A percentile compares a stretch with the other conserved stretches of the same genome.
Evolutionary conservation across 2,329 filamentous ascomycete species (phyloP).

Genomic region (Fusarium xyrophilum): DNA sequence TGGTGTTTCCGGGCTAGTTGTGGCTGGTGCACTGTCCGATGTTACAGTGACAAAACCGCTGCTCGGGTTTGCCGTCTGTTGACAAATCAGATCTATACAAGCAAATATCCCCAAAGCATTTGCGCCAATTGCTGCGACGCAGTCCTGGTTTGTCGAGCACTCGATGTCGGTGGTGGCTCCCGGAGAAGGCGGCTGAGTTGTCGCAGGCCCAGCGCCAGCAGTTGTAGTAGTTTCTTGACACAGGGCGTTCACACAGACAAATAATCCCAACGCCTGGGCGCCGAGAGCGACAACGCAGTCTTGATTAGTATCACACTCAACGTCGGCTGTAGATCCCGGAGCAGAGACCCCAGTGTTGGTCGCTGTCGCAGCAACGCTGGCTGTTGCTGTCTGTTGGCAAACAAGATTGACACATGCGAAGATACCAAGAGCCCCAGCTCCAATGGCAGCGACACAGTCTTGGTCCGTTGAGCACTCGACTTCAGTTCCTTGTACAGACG

Average conservation of each 20-base stretch:
- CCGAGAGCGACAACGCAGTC: constrained; percentile 8
- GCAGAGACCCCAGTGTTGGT: neutral
- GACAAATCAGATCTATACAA: constrained; percentile 7
- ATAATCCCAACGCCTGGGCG: neutral
- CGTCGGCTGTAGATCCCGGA: neutral
- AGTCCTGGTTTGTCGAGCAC: constrained; percentile 10
- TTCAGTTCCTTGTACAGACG: neutral
- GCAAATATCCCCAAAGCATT: constrained; percentile 2
- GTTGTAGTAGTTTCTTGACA: neutral
- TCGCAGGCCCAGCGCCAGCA: neutral
- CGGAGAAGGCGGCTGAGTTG: neutral
- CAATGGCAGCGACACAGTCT: constrained; percentile 8
- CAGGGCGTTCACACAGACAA: constrained; percentile 1
- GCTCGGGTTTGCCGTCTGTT: neutral
- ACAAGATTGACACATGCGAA: constrained; percentile 8
- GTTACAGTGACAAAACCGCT: constrained; percentile 11
- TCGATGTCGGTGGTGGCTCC: neutral
- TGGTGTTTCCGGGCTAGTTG: neutral
- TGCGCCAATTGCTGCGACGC: neutral
- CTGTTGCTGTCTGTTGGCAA: constrained; percentile 1
- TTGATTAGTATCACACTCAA: constrained; percentile 1
- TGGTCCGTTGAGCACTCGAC: constrained; percentile 1
- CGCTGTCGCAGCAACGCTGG: neutral
- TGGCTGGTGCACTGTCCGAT: neutral
- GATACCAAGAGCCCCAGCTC: neutral